Conservation (phyloP, 208 protist species). For the Porcisia hertigi region DNA sequence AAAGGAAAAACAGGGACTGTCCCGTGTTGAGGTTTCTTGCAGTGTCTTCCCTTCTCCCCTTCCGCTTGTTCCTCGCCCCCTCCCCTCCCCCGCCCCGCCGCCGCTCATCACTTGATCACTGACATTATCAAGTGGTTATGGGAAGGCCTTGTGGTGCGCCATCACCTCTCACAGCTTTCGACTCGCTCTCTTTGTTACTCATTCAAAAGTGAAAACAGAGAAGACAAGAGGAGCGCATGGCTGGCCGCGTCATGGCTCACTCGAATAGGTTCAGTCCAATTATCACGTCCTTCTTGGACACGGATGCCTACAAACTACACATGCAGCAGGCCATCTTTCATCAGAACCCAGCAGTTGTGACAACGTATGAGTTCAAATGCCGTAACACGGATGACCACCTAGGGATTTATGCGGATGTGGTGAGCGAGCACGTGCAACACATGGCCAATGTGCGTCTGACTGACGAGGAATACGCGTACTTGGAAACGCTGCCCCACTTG, state of each 20-base stretch:
- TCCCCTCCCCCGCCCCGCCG: no score
- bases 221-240: not conserved
- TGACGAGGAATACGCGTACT: slow-evolving; percentile 72
- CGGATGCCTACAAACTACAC: slow-evolving; percentile 90
- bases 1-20: no score
- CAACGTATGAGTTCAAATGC: slow-evolving; percentile 76
- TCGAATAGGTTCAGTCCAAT: slow-evolving; percentile 48
- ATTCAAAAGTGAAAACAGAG: not conserved
- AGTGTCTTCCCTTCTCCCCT: not conserved
- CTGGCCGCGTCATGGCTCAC: slow-evolving; percentile 17
- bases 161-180: not conserved
- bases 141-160: not conserved
- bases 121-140: not conserved
- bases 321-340: slow-evolving; percentile 91
- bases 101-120: not conserved
- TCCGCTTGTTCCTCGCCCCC: no score
- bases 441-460: slow-evolving; percentile 55
- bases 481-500: slow-evolving; percentile 69
- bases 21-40: not conserved
- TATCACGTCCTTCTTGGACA: slow-evolving; percentile 85
- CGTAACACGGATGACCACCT: slow-evolving; percentile 77
- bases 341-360: slow-evolving; percentile 45
- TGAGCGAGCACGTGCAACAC: slow-evolving; percentile 55
- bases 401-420: slow-evolving; percentile 61
- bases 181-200: not conserved